A percentile compares a stretch with the other conserved stretches of the same genome.
These are phyloP conservation scores for Pestalotiopsis sp. DNA, from an alignment of 2,329 filamentous ascomycete species.

Conservation along the genomic window DNA sequence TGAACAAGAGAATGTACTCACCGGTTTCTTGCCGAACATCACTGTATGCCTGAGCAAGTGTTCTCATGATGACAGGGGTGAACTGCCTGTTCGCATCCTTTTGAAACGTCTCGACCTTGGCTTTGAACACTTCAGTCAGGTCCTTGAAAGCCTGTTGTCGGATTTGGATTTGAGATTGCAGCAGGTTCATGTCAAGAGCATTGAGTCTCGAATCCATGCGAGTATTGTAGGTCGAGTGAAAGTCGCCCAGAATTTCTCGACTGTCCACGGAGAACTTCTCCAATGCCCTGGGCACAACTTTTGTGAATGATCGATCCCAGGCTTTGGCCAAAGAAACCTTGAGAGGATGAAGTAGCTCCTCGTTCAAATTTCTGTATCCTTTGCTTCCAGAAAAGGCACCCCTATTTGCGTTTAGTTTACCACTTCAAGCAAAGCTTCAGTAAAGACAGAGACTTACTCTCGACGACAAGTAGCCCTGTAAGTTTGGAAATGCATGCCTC, in stretches of 20 bases:
- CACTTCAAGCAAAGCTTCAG: background rate
- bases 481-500: background rate
- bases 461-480: background rate
- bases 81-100: slow-evolving; percentile 37
- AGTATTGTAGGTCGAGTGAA: background rate
- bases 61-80: background rate
- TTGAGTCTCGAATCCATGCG: background rate
- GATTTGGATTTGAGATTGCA: background rate
- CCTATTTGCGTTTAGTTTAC: background rate
- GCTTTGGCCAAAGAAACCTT: background rate
- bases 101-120: slow-evolving; percentile 45
- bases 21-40: background rate
- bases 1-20: background rate
- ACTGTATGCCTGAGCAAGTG: background rate
- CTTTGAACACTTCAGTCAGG: slow-evolving; percentile 13
- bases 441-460: background rate
- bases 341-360: background rate
- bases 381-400: background rate
- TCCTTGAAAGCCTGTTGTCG: background rate
- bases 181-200: background rate
- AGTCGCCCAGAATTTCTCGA: background rate
- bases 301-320: background rate
- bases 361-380: background rate
- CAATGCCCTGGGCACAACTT: background rate
- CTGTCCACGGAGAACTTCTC: background rate